Evolutionary conservation across 768 basidiomycete species (phyloP), one percentile per base, ranked within the genome.

Genomic region (Leccinum aurantiacum): DNA sequence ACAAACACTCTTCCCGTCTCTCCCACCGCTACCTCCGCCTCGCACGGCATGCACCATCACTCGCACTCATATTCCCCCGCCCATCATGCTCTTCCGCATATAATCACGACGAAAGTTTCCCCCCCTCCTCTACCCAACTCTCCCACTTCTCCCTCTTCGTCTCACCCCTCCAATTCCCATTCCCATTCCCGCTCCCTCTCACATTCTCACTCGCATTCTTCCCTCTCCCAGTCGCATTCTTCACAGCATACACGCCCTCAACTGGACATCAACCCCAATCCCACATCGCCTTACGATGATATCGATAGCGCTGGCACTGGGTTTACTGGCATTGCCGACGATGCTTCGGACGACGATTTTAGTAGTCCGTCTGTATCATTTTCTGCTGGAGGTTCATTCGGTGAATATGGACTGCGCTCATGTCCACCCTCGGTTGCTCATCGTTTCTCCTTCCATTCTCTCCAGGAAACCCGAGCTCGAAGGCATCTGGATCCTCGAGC

Each of bases 241-340:
- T 41, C 66, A n/a, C 66, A 63, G n/a, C 64, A 38, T 14, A 44
- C 64, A 3, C 63, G 54, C 19, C 54, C 63, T 3, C 71, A 67
- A 17, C 65, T 75, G 49, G 79, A 77, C 27, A 69, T 75, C 35
- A 71, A 60, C 4, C 22, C 65, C 41, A 60, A 71, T 48, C 54
- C 68, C 22, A 22, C 62, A 0, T 71, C 73, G 0, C 74, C 77
- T 19, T 88, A 86, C 70, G 86, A 89, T 57, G 89, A 90, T 57
- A 72, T 84, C 60, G 85, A 84, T 62, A 80, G 82, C 69, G 71
- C 77, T 19, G 77, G 77, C 38, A 59, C 71, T 8, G 37, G 48
- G 2, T 73, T 63, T 27, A 14, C 58, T 41, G 57, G 50, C 15
- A n/a, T 68, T 5, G 60, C 58, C 2, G 74, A 75, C 1, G 69